A percentile compares a stretch with the other conserved stretches of the same genome.
Evolutionary conservation across 2,329 filamentous ascomycete species (phyloP).

Genomic region (Ambrosiella cleistominuta): DNA sequence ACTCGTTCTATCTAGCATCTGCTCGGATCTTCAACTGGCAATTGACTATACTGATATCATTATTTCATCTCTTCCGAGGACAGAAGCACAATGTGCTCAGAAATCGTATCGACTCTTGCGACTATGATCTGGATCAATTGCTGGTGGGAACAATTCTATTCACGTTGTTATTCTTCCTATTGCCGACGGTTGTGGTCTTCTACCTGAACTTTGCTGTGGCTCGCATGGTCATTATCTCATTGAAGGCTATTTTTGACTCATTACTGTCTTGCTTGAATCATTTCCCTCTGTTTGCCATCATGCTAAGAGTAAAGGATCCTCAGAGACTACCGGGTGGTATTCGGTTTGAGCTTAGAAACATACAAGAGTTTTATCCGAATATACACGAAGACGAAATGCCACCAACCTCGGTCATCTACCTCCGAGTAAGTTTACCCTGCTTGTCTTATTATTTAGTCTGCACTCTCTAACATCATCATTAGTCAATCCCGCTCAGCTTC

Average conservation of each 20-base stretch:
- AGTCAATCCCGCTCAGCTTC: constrained; percentile 80
- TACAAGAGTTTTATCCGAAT: constrained; percentile 32
- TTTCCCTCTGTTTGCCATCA: constrained; percentile 90
- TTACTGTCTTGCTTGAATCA: constrained; percentile 88
- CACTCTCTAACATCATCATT: constrained; percentile 5
- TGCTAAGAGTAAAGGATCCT: constrained; percentile 89
- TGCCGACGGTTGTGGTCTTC: constrained; percentile 90
- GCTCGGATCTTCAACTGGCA: constrained; percentile 98
- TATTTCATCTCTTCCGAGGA: constrained; percentile 96
- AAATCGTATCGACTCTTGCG: constrained; percentile 95
- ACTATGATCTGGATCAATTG: constrained; percentile 94
- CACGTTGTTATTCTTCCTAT: constrained; percentile 80
- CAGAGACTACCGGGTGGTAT: constrained; percentile 72
- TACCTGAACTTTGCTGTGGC: constrained; percentile 92
- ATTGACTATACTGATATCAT: constrained; percentile 82
- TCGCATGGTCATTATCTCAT: constrained; percentile 81
- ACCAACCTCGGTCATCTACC: constrained; percentile 65
- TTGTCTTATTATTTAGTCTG: neutral
- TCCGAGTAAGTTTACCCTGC: constrained; percentile 44
- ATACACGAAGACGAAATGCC: constrained; percentile 14
- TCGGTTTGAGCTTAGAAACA: constrained; percentile 74
- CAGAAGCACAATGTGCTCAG: constrained; percentile 96
- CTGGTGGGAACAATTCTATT: constrained; percentile 93
- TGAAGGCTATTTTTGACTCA: constrained; percentile 85
- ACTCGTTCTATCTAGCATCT: constrained; percentile 93